Percentiles rank a stretch among this genome's conserved stretches.
Evolutionary conservation across 169 alveolate species (phyloP).

Genomic region (Plasmodium cynomolgi): DNA sequence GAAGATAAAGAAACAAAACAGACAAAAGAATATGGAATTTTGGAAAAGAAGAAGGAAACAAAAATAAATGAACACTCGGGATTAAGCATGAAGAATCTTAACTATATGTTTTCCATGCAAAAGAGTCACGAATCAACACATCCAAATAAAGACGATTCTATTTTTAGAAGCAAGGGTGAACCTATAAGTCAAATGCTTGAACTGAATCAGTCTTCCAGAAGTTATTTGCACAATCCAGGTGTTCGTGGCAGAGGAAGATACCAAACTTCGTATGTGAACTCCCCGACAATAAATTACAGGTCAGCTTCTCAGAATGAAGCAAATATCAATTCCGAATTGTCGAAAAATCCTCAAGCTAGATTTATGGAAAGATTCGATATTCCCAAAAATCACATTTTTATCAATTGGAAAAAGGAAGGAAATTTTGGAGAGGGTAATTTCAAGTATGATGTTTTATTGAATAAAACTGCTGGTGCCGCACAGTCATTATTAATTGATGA

Average conservation of each 20-base stretch:
- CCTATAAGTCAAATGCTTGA: not conserved
- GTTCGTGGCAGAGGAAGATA: not conserved
- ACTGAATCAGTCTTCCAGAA: not conserved
- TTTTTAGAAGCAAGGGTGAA: not conserved
- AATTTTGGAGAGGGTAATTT: conserved; percentile 26
- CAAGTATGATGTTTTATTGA: conserved; percentile 26
- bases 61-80: not conserved
- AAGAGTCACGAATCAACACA: not conserved
- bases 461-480: conserved; percentile 28
- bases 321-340: not conserved
- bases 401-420: conserved; percentile 63
- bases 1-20: not conserved
- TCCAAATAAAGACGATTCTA: not conserved
- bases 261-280: not conserved
- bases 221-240: not conserved
- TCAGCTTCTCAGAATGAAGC: not conserved
- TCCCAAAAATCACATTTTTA: conserved; percentile 23
- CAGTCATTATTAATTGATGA: conserved; percentile 44
- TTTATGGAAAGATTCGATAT: conserved; percentile 71
- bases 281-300: too few species aligned
- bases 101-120: not conserved
- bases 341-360: conserved; percentile 20
- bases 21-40: not conserved
- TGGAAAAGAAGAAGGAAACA: not conserved
- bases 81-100: not conserved